Conservation (phyloP, 225 moss, liverwort and hornwort species). For the Bryoerythrophyllum caledonicum region DNA sequence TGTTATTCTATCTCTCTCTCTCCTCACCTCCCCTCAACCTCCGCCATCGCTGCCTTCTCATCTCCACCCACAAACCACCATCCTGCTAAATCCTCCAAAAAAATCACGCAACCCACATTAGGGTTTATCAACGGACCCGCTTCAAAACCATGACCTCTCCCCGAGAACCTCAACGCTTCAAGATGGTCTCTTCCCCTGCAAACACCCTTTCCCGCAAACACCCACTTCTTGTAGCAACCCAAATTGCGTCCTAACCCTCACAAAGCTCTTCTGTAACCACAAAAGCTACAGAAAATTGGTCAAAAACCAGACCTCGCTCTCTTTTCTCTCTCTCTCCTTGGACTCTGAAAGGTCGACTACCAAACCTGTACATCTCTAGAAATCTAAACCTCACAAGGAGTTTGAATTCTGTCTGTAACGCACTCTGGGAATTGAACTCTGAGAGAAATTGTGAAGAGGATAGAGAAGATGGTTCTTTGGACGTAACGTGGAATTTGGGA, state of each 20-base stretch:
- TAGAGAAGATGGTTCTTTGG: background rate
- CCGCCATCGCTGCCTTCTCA: slow-evolving; percentile 11
- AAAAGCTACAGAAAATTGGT: background rate
- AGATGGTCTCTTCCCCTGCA: too few relatives aligned
- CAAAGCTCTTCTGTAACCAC: slow-evolving; percentile 1
- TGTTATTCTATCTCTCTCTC: background rate
- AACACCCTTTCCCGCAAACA: too few relatives aligned
- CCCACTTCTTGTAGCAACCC: slow-evolving; percentile 24
- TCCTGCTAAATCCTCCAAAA: background rate
- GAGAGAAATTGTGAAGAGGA: background rate
- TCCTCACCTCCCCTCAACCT: slow-evolving; percentile 1
- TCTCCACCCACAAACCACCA: slow-evolving; percentile 4
- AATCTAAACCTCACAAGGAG: background rate
- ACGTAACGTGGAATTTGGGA: background rate
- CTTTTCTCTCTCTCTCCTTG: too few relatives aligned
- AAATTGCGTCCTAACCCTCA: background rate
- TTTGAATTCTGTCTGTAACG: too few relatives aligned
- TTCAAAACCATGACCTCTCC: background rate
- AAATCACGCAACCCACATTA: slow-evolving; percentile 30
- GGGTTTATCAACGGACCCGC: slow-evolving; percentile 3
- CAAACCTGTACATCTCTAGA: background rate
- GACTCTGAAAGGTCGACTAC: background rate
- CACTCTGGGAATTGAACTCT: background rate
- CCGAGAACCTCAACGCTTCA: too few relatives aligned
- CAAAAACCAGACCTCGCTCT: too few relatives aligned